These are phyloP conservation scores for Kitagawia praeruptora DNA, from an alignment of 129 eudicot species.

Conservation along the genomic window DNA sequence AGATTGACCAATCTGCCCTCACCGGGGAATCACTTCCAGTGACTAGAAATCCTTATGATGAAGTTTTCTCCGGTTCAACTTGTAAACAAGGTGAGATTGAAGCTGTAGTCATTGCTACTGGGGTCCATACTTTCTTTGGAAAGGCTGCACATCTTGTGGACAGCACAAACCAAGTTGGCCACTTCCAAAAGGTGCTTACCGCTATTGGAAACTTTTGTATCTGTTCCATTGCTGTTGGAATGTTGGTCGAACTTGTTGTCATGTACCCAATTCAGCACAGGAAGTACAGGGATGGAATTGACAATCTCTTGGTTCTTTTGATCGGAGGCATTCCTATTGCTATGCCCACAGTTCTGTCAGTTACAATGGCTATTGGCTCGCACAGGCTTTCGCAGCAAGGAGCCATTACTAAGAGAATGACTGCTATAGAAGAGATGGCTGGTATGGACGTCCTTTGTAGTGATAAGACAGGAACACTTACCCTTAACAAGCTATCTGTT, in stretches of 20 bases:
- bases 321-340: constrained; percentile 95
- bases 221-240: constrained; percentile 79
- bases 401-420: constrained; percentile 89
- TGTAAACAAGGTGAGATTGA: constrained; percentile 90
- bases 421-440: constrained; percentile 89
- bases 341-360: constrained; percentile 83
- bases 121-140: constrained; percentile 86
- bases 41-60: constrained; percentile 65
- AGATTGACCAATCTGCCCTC: constrained; percentile 82
- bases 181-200: constrained; percentile 75
- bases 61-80: constrained; percentile 84
- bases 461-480: constrained; percentile 84
- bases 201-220: constrained; percentile 87
- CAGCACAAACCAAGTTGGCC: constrained; percentile 85
- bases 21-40: constrained; percentile 88
- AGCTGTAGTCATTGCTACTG: constrained; percentile 81
- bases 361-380: constrained; percentile 90
- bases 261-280: constrained; percentile 89
- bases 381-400: constrained; percentile 87
- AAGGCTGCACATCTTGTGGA: constrained; percentile 91
- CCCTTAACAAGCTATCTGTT: constrained; percentile 66
- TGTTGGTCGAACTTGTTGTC: constrained; percentile 65
- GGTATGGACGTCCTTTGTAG: constrained; percentile 92
- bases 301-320: constrained; percentile 65
- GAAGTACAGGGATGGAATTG: constrained; percentile 63